Evolutionary conservation across 768 basidiomycete species (phyloP).

Genomic region (Pisolithus microcarpus): DNA sequence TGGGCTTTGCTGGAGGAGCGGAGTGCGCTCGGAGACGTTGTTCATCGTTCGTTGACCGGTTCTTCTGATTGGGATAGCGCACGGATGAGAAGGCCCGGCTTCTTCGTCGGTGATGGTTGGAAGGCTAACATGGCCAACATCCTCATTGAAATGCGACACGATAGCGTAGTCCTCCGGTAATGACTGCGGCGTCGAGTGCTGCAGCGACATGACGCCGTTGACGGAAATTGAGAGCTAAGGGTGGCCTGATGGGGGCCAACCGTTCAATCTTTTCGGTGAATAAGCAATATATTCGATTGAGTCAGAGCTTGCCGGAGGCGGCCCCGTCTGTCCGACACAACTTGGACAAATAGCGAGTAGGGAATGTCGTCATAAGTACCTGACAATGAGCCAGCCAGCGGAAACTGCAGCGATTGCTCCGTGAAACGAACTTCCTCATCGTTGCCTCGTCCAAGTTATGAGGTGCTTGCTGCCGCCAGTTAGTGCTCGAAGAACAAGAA

Average conservation of each 20-base stretch:
- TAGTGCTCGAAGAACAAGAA: no score
- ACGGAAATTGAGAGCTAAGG: background rate
- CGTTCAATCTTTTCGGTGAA: no score
- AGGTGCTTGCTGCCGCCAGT: no score
- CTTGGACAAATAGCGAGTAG: no score
- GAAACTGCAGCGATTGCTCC: no score
- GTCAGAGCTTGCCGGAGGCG: no score
- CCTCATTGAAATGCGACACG: constrained; percentile 43
- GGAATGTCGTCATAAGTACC: no score
- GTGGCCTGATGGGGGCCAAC: background rate
- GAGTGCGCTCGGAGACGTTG: constrained; percentile 44
- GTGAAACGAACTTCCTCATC: no score
- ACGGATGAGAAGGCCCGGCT: constrained; percentile 16
- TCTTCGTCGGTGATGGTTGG: constrained; percentile 4
- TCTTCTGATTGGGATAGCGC: background rate
- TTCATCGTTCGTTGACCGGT: background rate
- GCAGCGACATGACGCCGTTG: background rate
- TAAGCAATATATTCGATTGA: no score
- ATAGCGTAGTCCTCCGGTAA: constrained; percentile 62
- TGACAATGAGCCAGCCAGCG: no score
- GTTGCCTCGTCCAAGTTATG: no score
- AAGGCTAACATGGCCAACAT: constrained; percentile 10
- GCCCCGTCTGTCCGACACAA: no score
- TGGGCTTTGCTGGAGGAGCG: constrained; percentile 41
- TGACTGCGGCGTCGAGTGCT: constrained; percentile 35